Percentiles rank a stretch among this genome's conserved stretches.
phyloP scores from a whole-genome alignment of 768 basidiomycete species.

The Suillus subluteus region DNA sequence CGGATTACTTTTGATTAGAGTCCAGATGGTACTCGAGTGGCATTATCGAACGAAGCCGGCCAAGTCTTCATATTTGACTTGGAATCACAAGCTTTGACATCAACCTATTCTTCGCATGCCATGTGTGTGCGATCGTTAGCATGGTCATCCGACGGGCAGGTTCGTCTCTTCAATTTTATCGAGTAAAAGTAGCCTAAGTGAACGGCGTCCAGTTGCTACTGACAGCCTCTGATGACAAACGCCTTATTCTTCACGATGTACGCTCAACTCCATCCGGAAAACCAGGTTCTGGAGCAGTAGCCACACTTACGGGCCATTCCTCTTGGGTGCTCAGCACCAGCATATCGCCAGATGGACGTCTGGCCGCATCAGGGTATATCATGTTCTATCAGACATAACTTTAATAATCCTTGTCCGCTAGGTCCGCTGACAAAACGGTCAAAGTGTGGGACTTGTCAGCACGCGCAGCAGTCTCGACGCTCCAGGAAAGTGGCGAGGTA shows the following conservation, averaged over 20 bases:
- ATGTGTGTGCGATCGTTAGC: slow-evolving; percentile 86
- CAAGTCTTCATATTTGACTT: slow-evolving; percentile 87
- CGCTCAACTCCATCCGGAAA: slow-evolving; percentile 63
- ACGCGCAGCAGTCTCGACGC: slow-evolving; percentile 73
- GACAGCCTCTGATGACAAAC: slow-evolving; percentile 92
- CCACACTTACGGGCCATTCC: slow-evolving; percentile 84
- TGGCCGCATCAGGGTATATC: slow-evolving; percentile 79
- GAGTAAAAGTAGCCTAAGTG: not conserved
- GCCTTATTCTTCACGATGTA: slow-evolving; percentile 89
- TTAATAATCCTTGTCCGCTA: slow-evolving; percentile 28
- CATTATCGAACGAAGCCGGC: slow-evolving; percentile 84
- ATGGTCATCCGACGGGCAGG: slow-evolving; percentile 90
- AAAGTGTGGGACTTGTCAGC: slow-evolving; percentile 87
- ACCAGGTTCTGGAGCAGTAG: slow-evolving; percentile 75
- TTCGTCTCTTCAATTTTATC: slow-evolving; percentile 40
- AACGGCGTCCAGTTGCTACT: slow-evolving; percentile 64
- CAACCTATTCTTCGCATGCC: slow-evolving; percentile 85
- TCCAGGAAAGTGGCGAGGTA: slow-evolving; percentile 79
- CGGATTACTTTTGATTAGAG: slow-evolving; percentile 52
- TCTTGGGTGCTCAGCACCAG: slow-evolving; percentile 90
- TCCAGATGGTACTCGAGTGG: slow-evolving; percentile 83
- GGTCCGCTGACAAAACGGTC: slow-evolving; percentile 84
- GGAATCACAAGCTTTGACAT: slow-evolving; percentile 62
- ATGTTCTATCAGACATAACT: slow-evolving; percentile 3
- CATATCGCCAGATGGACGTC: slow-evolving; percentile 78